Conservation (phyloP, 192 early-diverging fungal species). For the Geranomyces variabilis region DNA sequence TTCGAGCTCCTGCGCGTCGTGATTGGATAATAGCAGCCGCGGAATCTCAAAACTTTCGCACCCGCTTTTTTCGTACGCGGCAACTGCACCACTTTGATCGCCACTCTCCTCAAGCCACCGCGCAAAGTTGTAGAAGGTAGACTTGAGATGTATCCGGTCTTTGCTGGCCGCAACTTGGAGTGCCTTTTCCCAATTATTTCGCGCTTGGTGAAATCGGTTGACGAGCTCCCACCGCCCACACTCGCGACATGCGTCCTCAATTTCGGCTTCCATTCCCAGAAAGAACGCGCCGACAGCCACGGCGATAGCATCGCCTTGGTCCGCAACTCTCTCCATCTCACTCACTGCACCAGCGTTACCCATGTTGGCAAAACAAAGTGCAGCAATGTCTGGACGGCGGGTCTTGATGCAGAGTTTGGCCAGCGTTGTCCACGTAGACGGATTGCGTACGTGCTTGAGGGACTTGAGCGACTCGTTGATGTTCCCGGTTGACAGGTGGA, state of each 20-base stretch:
- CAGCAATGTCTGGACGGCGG: conserved; percentile 42
- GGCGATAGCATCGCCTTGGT: conserved; percentile 20
- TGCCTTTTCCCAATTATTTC: conserved; percentile 49
- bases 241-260: conserved; percentile 36
- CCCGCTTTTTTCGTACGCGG: conserved; percentile 55
- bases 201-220: conserved; percentile 46
- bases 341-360: conserved; percentile 47
- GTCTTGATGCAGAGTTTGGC: conserved; percentile 58
- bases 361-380: conserved; percentile 49
- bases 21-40: conserved; percentile 29
- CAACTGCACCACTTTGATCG: conserved; percentile 53
- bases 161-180: conserved; percentile 46
- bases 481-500: conserved; percentile 51
- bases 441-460: conserved; percentile 45
- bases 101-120: conserved; percentile 49
- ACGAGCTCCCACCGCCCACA: conserved; percentile 43
- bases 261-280: conserved; percentile 48
- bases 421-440: conserved; percentile 53
- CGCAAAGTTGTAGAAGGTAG: conserved; percentile 54
- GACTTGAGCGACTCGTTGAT: conserved; percentile 57
- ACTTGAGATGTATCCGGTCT: conserved; percentile 48
- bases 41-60: conserved; percentile 41
- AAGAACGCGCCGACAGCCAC: conserved; percentile 33
- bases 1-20: conserved; percentile 37
- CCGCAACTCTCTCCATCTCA: conserved; percentile 18